Base-by-base conservation (phyloP, 371 early-diverging fungal species). In the Agmasoma carcini region DNA sequence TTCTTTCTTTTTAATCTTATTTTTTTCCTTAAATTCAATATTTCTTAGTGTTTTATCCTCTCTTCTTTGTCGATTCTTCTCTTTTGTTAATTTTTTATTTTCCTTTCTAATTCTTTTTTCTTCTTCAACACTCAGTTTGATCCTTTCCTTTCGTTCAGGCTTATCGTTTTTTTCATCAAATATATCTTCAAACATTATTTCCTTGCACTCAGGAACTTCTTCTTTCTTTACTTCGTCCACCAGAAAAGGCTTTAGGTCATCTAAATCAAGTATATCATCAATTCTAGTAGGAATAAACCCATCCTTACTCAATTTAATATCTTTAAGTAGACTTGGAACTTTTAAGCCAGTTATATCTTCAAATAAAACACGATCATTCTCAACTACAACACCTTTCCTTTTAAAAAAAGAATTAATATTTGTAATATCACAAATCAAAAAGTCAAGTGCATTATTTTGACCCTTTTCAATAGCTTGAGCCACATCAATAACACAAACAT, bases 391-490 rank as follows among this genome's bases (percentile, higher is more conserved):
- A 12, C 68, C 66, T 43, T 50, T 55, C 30, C 50, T 83, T 23
- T 80, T 71, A 79, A 95, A 94, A 71, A 82, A 97, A 53, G 85
- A 88, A 38, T 84, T 85, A n/a, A 93, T 83, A 70, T 95, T 95
- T 37, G 80, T 73, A 66, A 88, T 81, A 75, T 95, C 98, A 73
- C 86, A 89, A 27, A 90, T 79, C 53, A 97, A 79, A 71, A 97
- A 97, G 62, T 87, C 89, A 26, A 88, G 79, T 1, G 96, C 90
- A 65, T 90, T 86, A n/a, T 92, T 92, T 70, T 97, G 98, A 69
- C 89, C 88, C 66, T 86, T 90, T 66, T 95, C 98, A 7, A 95
- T 94, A 1, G 91, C 88, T 71, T 95, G 98, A 2, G 93, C 92
- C 5, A 97, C 96, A 74, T 97, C 98, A 65, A 97, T 97, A 36